Evolutionary conservation across 331 rosid genomes (phyloP).

Genomic region (Stylosanthes scabra): DNA sequence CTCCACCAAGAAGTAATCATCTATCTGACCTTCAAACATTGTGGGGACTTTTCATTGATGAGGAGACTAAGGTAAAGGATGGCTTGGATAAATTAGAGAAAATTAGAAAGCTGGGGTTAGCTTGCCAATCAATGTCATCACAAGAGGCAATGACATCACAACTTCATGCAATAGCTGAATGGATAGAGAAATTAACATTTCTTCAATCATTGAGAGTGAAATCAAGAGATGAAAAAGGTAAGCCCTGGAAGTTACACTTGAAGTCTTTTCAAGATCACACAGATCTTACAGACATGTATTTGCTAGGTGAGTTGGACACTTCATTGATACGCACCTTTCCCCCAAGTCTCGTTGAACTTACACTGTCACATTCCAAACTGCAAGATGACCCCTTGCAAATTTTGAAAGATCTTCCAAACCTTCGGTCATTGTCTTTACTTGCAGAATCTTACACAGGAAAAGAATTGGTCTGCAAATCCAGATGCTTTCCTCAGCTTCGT

Average conservation of each 20-base stretch:
- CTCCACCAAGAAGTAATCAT: background rate
- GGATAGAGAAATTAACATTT: slow-evolving; percentile 4
- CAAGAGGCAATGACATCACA: slow-evolving; percentile 17
- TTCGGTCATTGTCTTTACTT: background rate
- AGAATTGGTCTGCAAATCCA: background rate
- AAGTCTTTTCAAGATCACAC: slow-evolving; percentile 1
- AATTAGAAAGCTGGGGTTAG: slow-evolving; percentile 35
- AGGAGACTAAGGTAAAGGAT: slow-evolving; percentile 21
- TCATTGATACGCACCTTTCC: slow-evolving; percentile 23
- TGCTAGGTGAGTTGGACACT: slow-evolving; percentile 27
- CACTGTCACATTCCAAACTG: slow-evolving; percentile 39
- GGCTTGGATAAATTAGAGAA: slow-evolving; percentile 39
- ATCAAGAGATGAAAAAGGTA: slow-evolving; percentile 33
- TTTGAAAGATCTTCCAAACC: slow-evolving; percentile 28
- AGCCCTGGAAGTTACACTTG: slow-evolving; percentile 29
- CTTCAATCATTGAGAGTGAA: slow-evolving; percentile 36
- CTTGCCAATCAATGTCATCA: slow-evolving; percentile 36
- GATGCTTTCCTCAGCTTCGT: slow-evolving; percentile 16
- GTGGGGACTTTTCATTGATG: slow-evolving; percentile 26
- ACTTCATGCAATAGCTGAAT: slow-evolving; percentile 30
- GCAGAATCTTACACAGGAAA: background rate
- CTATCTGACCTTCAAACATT: background rate
- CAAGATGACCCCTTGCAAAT: slow-evolving; percentile 22
- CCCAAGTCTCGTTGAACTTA: slow-evolving; percentile 24
- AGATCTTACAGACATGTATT: slow-evolving; percentile 30